A percentile compares a stretch with the other conserved stretches of the same genome.
These are phyloP conservation scores for Leptographium radiaticola DNA, from an alignment of 2,329 filamentous ascomycete genomes.

Conservation along the genomic window DNA sequence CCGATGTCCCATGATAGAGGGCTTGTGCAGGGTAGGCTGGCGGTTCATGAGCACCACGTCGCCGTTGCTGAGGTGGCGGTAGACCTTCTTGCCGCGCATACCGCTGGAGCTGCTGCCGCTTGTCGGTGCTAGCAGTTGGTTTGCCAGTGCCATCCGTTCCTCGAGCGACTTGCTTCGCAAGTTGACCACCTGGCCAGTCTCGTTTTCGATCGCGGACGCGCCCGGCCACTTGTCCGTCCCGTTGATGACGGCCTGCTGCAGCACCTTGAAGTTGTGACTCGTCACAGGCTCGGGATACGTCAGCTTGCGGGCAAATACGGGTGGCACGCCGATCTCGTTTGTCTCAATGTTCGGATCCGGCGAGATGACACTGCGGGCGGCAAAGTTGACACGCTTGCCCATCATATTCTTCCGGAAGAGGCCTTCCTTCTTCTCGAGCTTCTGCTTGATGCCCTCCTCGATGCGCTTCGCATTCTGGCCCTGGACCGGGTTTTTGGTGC, in stretches of 20 bases:
- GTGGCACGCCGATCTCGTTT: slow-evolving; percentile 94
- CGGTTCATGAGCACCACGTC: slow-evolving; percentile 98
- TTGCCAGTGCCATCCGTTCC: slow-evolving; percentile 78
- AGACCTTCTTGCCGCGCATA: slow-evolving; percentile 85
- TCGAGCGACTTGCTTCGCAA: slow-evolving; percentile 77
- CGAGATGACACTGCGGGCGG: slow-evolving; percentile 92
- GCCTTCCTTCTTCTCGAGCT: slow-evolving; percentile 96
- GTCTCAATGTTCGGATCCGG: slow-evolving; percentile 98
- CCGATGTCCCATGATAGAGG: slow-evolving; percentile 96
- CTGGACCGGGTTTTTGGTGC: slow-evolving; percentile 70
- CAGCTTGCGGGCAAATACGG: slow-evolving; percentile 92
- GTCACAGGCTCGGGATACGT: slow-evolving; percentile 97
- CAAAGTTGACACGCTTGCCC: slow-evolving; percentile 99
- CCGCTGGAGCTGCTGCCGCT: slow-evolving; percentile 60
- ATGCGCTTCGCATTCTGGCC: slow-evolving; percentile 65
- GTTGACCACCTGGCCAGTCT: slow-evolving; percentile 83
- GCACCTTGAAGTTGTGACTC: slow-evolving; percentile 88
- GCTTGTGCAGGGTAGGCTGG: slow-evolving; percentile 94
- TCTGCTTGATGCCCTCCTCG: slow-evolving; percentile 93
- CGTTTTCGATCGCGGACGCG: slow-evolving; percentile 87
- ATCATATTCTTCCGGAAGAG: slow-evolving; percentile 99
- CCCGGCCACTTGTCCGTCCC: slow-evolving; percentile 90
- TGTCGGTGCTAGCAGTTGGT: slow-evolving; percentile 80
- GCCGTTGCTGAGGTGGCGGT: slow-evolving; percentile 89
- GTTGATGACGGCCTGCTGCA: slow-evolving; percentile 94